These are phyloP conservation scores for Arthroderma sp. DNA, from an alignment of 2,329 filamentous ascomycete species.

Conservation along the genomic window DNA sequence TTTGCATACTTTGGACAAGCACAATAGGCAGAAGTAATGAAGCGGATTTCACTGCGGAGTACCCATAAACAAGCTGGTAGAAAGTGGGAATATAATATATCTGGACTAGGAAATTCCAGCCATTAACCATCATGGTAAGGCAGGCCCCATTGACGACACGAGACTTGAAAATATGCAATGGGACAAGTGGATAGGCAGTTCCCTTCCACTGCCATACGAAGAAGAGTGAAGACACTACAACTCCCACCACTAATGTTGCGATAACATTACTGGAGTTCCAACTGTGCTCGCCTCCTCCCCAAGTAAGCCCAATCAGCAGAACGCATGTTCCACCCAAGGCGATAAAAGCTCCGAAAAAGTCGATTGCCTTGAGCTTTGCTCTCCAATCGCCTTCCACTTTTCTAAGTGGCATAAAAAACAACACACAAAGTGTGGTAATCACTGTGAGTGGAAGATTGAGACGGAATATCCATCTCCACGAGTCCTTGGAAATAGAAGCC, in stretches of 20 bases:
- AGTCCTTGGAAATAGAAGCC: constrained; percentile 26
- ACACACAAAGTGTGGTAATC: constrained; percentile 33
- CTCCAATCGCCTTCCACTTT: constrained; percentile 42
- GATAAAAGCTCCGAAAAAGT: constrained; percentile 37
- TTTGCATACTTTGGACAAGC: background rate
- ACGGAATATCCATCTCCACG: constrained; percentile 39
- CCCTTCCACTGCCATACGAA: constrained; percentile 26
- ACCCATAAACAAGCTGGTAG: constrained; percentile 42
- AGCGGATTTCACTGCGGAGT: constrained; percentile 35
- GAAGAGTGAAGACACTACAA: constrained; percentile 17
- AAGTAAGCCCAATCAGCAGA: constrained; percentile 40
- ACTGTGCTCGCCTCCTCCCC: constrained; percentile 46
- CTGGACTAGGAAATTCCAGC: constrained; percentile 48
- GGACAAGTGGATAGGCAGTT: constrained; percentile 13
- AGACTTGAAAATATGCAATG: constrained; percentile 42
- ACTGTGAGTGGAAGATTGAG: constrained; percentile 42
- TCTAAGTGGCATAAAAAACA: constrained; percentile 46
- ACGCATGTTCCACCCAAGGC: constrained; percentile 32
- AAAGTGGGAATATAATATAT: constrained; percentile 51
- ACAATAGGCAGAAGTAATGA: constrained; percentile 37
- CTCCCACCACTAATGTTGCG: constrained; percentile 40
- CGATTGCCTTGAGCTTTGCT: constrained; percentile 38
- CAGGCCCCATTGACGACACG: constrained; percentile 43
- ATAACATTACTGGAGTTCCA: constrained; percentile 46
- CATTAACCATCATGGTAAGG: constrained; percentile 45